These are phyloP conservation scores for Tulasnella sp. DNA, from an alignment of 768 basidiomycete genomes.

Conservation along the genomic window DNA sequence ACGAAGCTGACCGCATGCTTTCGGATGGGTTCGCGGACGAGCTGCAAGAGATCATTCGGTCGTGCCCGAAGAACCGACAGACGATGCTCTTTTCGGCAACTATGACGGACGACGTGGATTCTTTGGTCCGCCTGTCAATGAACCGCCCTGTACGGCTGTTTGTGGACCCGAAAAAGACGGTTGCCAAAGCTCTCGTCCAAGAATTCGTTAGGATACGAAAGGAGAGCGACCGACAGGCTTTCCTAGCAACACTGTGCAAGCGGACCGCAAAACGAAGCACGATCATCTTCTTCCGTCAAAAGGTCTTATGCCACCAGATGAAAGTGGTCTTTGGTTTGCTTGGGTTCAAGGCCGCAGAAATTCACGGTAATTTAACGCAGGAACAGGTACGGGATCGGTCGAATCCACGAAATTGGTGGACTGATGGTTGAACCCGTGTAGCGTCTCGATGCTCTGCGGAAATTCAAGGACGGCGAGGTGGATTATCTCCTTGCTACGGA, in stretches of 20 bases:
- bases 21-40: constrained; percentile 94
- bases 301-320: constrained; percentile 96
- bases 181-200: constrained; percentile 80
- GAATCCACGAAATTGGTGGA: neutral
- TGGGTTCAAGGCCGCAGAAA: constrained; percentile 84
- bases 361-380: constrained; percentile 94
- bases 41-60: constrained; percentile 85
- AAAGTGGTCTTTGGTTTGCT: constrained; percentile 85
- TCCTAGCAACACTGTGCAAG: constrained; percentile 81
- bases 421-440: constrained; percentile 38
- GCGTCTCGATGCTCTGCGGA: constrained; percentile 81
- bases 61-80: constrained; percentile 83
- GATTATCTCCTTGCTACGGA: constrained; percentile 96
- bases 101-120: constrained; percentile 95
- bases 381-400: constrained; percentile 64
- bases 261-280: constrained; percentile 78
- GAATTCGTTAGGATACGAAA: constrained; percentile 92
- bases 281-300: constrained; percentile 93
- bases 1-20: constrained; percentile 98
- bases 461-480: constrained; percentile 82
- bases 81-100: constrained; percentile 99
- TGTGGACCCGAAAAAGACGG: constrained; percentile 88
- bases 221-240: constrained; percentile 68
- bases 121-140: constrained; percentile 86
- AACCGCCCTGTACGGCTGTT: constrained; percentile 92